phyloP scores from a whole-genome alignment of 805 yeast genomes.

The Saccharomycopsis fermentans region DNA sequence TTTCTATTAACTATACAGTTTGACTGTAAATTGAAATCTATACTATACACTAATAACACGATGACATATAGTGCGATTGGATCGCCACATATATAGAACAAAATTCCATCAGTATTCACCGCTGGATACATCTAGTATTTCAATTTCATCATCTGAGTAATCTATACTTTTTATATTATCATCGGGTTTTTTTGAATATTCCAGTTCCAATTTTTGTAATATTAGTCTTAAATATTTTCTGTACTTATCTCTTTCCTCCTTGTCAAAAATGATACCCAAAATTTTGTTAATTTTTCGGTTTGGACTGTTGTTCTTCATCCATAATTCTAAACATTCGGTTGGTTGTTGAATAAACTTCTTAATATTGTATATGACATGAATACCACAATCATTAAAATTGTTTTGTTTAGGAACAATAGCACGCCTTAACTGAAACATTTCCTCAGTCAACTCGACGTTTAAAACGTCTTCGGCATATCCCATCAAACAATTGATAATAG shows the following conservation, averaged over 20 bases:
- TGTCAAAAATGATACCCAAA: conserved; percentile 18
- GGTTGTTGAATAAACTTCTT: conserved; percentile 46
- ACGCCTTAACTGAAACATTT: conserved; percentile 36
- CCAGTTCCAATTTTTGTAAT: conserved; percentile 20
- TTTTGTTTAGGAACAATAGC: conserved; percentile 72
- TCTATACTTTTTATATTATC: conserved; percentile 17
- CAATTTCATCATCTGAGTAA: conserved; percentile 18
- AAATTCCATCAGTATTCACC: not conserved
- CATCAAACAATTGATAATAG: conserved; percentile 48
- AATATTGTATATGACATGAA: conserved; percentile 74
- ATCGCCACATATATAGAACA: too few species aligned
- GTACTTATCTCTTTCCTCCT: conserved; percentile 23
- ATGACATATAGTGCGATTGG: too few species aligned
- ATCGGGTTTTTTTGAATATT: conserved; percentile 8
- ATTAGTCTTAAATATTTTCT: conserved; percentile 20
- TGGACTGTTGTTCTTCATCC: conserved; percentile 28
- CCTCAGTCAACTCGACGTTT: conserved; percentile 34
- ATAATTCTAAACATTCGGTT: conserved; percentile 35
- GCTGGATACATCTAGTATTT: conserved; percentile 12
- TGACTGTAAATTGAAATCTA: not conserved
- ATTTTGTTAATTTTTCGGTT: not conserved
- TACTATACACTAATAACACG: not conserved
- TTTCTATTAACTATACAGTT: not conserved
- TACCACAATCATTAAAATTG: conserved; percentile 90
- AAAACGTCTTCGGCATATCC: conserved; percentile 63